Base-by-base conservation (phyloP, 192 early-diverging fungal species). In the Backusella morwellensis region DNA sequence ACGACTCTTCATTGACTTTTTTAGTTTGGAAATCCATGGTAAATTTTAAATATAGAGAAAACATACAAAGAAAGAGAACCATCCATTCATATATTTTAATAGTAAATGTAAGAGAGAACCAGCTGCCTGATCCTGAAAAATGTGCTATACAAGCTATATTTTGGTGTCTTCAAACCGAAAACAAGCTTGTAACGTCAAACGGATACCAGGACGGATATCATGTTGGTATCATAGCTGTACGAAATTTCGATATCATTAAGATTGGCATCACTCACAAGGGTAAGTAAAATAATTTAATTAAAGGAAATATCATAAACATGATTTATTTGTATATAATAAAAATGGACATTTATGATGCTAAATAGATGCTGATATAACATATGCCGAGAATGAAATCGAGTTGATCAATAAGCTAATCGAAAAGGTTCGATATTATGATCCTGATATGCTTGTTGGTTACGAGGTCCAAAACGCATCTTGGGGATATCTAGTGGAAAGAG, bases 401-500 rank as follows among this genome's bases (percentile, higher is more conserved):
- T 81, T 97, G 82, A 75, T 97, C 36, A 75, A 84, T 9, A 70
- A 72, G 2, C 40, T 97, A 7, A 80, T 91, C 42, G 66, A 85
- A 1, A 84, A 84, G 50, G 88, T 93, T 3, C 85, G 89, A 0
- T 67, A 69, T 6, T 82, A 84, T 44, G 96, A 98, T 79, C 97
- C 97, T 0, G 97, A 98, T 75, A 89, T 98, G 59, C 75, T 98
- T 23, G 84, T 91, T 11, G 97, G 97, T 1, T 98, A 94, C 74
- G 96, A 98, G 50, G 77, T 98, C 4, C 92, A 98, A 41, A 86
- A 82, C 23, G 73, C 90, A 9, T 97, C 96, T 0, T 98, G 96
- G 97, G 97, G 97, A 3, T 98, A 95, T 76, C 78, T 95, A 11
- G 80, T 95, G 21, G 91, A 75, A 76, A 44, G 68, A 50, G 12